phyloP scores from a whole-genome alignment of 805 yeast species.

The Candida taoyuanica region DNA sequence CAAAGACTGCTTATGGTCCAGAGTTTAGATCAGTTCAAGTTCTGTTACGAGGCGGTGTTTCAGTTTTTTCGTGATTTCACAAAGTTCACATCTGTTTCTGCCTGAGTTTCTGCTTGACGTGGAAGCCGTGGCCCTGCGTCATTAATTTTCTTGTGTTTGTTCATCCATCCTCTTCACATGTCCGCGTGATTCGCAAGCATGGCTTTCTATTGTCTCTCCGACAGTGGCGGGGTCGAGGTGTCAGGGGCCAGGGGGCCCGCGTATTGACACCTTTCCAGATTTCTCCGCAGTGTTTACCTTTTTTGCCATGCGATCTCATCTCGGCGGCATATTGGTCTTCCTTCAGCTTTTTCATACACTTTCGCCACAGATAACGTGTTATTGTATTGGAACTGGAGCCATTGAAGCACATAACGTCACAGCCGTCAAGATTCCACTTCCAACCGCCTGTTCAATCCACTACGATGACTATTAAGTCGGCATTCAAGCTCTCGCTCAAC shows the following conservation, averaged over 20 bases:
- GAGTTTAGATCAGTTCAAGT: constrained; percentile 40
- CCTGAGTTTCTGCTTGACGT: constrained; percentile 6
- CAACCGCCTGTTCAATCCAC: constrained; percentile 2
- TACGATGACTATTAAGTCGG: constrained; percentile 17
- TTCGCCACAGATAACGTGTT: no score
- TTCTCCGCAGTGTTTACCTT: no score
- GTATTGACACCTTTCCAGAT: no score
- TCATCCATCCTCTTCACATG: no score
- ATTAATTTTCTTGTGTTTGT: background rate
- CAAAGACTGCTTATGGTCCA: constrained; percentile 49
- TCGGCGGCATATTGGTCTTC: no score
- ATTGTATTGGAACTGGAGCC: no score
- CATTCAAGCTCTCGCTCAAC: constrained; percentile 18
- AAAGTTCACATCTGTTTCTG: constrained; percentile 1
- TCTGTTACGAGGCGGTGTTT: constrained; percentile 37
- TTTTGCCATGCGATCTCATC: no score
- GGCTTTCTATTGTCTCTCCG: no score
- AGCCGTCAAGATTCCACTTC: background rate
- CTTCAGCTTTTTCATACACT: no score
- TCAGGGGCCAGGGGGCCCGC: no score
- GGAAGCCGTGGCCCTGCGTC: constrained; percentile 3
- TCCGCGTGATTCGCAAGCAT: no score
- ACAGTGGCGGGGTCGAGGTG: no score
- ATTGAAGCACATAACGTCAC: background rate
- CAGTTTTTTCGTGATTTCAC: constrained; percentile 8